These are phyloP conservation scores for Fusarium nygamai DNA, from an alignment of 2,329 filamentous ascomycete genomes.

Conservation along the genomic window DNA sequence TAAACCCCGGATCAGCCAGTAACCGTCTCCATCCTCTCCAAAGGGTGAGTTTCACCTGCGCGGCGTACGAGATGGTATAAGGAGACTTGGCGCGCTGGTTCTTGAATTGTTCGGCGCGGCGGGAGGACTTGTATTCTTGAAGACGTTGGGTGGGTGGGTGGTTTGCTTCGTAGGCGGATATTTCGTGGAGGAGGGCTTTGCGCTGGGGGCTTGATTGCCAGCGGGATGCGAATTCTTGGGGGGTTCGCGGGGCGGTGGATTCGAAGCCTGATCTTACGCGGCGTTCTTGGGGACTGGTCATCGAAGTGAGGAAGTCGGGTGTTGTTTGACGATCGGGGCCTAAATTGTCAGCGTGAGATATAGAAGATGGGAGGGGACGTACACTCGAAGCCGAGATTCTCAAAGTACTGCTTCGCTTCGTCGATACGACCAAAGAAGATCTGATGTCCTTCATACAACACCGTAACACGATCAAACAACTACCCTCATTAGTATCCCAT, in stretches of 20 bases:
- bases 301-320: conserved; percentile 49
- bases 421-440: conserved; percentile 71
- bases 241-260: conserved; percentile 47
- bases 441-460: conserved; percentile 74
- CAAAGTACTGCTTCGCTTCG: conserved; percentile 70
- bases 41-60: conserved; percentile 57
- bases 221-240: conserved; percentile 49
- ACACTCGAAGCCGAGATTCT: conserved; percentile 49
- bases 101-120: conserved; percentile 39
- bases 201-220: conserved; percentile 45
- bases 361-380: background rate
- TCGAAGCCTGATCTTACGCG: conserved; percentile 46
- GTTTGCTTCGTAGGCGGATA: conserved; percentile 41
- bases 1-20: conserved; percentile 52
- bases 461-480: conserved; percentile 73
- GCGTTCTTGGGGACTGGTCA: conserved; percentile 54
- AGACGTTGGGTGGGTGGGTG: conserved; percentile 35
- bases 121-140: conserved; percentile 34
- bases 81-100: conserved; percentile 57
- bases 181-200: conserved; percentile 44
- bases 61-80: conserved; percentile 57
- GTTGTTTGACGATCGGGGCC: conserved; percentile 42
- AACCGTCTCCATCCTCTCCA: conserved; percentile 52
- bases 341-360: background rate
- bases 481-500: conserved; percentile 53